phyloP scores from a whole-genome alignment of 805 yeast species.

The Dipodascopsis uninucleata region DNA sequence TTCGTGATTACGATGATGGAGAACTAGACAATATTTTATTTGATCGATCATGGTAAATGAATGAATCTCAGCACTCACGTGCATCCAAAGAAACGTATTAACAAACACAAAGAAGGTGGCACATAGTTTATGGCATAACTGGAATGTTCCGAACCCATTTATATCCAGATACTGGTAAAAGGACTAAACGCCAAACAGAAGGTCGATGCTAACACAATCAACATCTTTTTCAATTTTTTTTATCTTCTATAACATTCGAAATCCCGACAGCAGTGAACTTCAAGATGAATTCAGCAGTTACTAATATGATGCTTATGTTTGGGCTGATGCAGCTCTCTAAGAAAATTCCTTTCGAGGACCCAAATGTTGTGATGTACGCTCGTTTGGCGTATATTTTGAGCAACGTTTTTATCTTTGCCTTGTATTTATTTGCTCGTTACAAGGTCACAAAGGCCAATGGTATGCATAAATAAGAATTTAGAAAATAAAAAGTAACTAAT shows the following conservation, averaged over 20 bases:
- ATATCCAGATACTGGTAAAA: too few species aligned
- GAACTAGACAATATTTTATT: too few species aligned
- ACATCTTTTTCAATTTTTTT: slow-evolving; percentile 1
- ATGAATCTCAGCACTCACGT: too few species aligned
- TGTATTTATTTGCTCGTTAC: slow-evolving; percentile 63
- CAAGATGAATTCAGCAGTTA: slow-evolving; percentile 79
- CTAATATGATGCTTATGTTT: slow-evolving; percentile 85
- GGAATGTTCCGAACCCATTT: too few species aligned
- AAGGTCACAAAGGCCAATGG: slow-evolving; percentile 70
- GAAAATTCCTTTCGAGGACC: slow-evolving; percentile 83
- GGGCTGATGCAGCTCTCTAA: slow-evolving; percentile 95
- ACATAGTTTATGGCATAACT: too few species aligned
- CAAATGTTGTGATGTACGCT: slow-evolving; percentile 65
- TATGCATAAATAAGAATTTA: slow-evolving; percentile 15
- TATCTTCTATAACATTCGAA: neutral
- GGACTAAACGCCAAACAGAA: too few species aligned
- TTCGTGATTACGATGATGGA: too few species aligned
- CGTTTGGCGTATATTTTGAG: slow-evolving; percentile 68
- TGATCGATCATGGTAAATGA: too few species aligned
- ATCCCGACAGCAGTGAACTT: neutral
- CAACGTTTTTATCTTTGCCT: slow-evolving; percentile 57
- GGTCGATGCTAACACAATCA: too few species aligned
- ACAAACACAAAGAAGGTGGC: too few species aligned
- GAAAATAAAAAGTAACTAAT: neutral
- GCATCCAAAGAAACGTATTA: too few species aligned